A percentile compares a stretch with the other conserved stretches of the same genome.
Conservation (phyloP, 495 filamentous ascomycete genomes). For the Aspergillus mulundensis region DNA sequence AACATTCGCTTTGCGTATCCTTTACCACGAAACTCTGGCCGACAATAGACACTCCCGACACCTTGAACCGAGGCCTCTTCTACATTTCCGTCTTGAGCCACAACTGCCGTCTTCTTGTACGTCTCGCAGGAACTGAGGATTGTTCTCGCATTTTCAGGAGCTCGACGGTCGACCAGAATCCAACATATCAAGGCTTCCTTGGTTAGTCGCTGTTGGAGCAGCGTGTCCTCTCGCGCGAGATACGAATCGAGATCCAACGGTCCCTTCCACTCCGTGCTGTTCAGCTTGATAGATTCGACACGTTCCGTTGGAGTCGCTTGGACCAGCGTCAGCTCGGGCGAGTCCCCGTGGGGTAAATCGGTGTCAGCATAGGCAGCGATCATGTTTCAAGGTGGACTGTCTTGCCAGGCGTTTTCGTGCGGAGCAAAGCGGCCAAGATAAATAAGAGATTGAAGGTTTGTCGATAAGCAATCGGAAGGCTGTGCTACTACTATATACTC, state of each 20-base stretch:
- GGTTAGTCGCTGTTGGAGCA: constrained; percentile 62
- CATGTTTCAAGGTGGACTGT: constrained; percentile 18
- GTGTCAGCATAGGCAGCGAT: constrained; percentile 26
- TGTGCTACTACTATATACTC: neutral
- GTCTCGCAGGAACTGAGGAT: constrained; percentile 82
- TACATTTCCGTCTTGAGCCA: constrained; percentile 46
- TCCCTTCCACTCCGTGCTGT: constrained; percentile 69
- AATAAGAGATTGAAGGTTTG: neutral
- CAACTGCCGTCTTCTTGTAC: constrained; percentile 68
- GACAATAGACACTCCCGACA: constrained; percentile 83
- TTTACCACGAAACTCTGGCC: constrained; percentile 62
- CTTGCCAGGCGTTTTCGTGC: neutral
- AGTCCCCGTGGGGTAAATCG: constrained; percentile 52
- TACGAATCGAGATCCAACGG: constrained; percentile 65
- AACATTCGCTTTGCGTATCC: constrained; percentile 79
- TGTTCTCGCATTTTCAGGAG: constrained; percentile 47
- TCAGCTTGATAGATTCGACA: constrained; percentile 57
- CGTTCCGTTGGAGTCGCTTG: constrained; percentile 66
- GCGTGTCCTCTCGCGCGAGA: constrained; percentile 68
- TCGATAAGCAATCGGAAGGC: neutral
- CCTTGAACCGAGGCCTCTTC: constrained; percentile 70
- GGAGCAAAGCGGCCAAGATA: neutral
- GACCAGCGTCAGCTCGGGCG: constrained; percentile 60
- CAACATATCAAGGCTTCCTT: constrained; percentile 76
- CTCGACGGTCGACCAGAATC: constrained; percentile 66